These are phyloP conservation scores for Beauveria sp. DNA, from an alignment of 2,329 filamentous ascomycete genomes.

Conservation along the genomic window DNA sequence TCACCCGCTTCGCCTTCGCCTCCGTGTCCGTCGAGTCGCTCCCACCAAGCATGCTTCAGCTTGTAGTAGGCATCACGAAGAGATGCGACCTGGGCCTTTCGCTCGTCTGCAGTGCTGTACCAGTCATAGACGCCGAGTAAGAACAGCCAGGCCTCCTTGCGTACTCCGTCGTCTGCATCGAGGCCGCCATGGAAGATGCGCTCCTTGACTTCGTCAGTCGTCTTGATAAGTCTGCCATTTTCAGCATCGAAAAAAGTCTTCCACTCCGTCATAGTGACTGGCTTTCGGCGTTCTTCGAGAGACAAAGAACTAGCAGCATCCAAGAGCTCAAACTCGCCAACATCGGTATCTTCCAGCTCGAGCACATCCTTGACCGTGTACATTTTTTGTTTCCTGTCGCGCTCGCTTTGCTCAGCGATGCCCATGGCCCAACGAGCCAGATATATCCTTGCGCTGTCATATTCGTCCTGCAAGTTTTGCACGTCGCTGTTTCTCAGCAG, in stretches of 20 bases:
- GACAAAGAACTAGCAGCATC: constrained; percentile 70
- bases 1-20: constrained; percentile 77
- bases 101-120: constrained; percentile 82
- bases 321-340: constrained; percentile 92
- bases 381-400: constrained; percentile 75
- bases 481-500: constrained; percentile 88
- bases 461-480: constrained; percentile 91
- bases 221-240: constrained; percentile 69
- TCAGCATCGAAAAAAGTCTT: constrained; percentile 74
- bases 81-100: constrained; percentile 74
- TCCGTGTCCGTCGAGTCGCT: constrained; percentile 75
- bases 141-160: constrained; percentile 96
- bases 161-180: constrained; percentile 78
- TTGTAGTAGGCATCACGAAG: constrained; percentile 89
- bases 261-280: constrained; percentile 81
- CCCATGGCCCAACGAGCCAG: constrained; percentile 97
- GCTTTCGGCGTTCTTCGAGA: constrained; percentile 67
- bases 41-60: constrained; percentile 95
- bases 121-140: constrained; percentile 86
- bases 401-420: constrained; percentile 92
- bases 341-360: constrained; percentile 87
- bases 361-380: constrained; percentile 92
- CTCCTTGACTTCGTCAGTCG: constrained; percentile 89
- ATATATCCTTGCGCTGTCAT: constrained; percentile 91
- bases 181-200: constrained; percentile 94